Percentiles rank a stretch among this genome's conserved stretches.
These are phyloP conservation scores for Scleromitrula shiraiana DNA, from an alignment of 2,329 filamentous ascomycete genomes.

Conservation along the genomic window DNA sequence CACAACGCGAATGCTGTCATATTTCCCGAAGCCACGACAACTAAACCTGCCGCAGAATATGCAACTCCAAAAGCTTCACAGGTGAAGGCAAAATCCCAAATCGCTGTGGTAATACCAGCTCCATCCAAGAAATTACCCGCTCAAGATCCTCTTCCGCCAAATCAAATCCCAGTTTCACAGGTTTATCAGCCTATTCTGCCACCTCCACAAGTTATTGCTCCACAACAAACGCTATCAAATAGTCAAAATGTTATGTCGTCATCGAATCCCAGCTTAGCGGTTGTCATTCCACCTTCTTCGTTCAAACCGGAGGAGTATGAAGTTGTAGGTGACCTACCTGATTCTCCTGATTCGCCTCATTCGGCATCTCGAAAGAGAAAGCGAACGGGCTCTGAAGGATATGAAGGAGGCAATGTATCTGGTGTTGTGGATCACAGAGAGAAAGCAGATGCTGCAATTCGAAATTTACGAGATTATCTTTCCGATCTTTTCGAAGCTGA, in stretches of 20 bases:
- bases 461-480: constrained; percentile 62
- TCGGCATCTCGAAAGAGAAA: constrained; percentile 40
- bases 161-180: not conserved
- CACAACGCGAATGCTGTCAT: constrained; percentile 4
- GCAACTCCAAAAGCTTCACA: constrained; percentile 26
- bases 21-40: constrained; percentile 3
- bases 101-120: constrained; percentile 23
- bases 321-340: constrained; percentile 21
- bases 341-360: constrained; percentile 23
- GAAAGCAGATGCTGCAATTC: constrained; percentile 65
- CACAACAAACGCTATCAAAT: not conserved
- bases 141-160: not conserved
- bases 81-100: constrained; percentile 31
- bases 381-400: constrained; percentile 40
- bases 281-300: constrained; percentile 23
- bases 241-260: not conserved
- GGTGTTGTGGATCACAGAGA: constrained; percentile 71
- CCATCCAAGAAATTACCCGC: not conserved
- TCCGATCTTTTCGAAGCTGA: constrained; percentile 71
- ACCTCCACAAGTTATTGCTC: not conserved
- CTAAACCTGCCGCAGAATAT: constrained; percentile 8
- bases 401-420: constrained; percentile 49
- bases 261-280: constrained; percentile 18
- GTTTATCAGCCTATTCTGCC: not conserved
- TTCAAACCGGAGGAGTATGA: constrained; percentile 26